Conservation (phyloP, 257 asterid species). For the Thymus quinquecostatus region DNA sequence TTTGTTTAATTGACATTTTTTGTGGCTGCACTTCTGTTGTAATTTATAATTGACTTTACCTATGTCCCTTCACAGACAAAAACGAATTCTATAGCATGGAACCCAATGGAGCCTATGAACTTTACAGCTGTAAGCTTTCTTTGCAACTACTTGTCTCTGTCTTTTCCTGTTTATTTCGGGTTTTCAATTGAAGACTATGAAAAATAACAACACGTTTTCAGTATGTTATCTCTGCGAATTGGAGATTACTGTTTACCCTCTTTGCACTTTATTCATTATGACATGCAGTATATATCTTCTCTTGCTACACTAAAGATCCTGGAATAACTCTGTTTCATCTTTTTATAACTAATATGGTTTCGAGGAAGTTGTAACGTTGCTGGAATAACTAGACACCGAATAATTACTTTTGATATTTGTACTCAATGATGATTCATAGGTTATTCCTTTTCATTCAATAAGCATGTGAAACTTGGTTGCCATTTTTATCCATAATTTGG, state of each 20-base stretch:
- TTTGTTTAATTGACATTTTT: conserved; percentile 1
- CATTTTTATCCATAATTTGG: background rate
- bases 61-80: conserved; percentile 60
- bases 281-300: background rate
- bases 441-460: conserved; percentile 9
- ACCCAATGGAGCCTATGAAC: conserved; percentile 99
- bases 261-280: background rate
- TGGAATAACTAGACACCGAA: background rate
- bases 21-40: background rate
- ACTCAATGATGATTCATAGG: background rate
- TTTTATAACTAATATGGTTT: background rate
- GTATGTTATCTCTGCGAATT: background rate
- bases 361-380: conserved; percentile 4
- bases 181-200: conserved; percentile 18
- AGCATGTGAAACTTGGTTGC: background rate
- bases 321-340: conserved; percentile 8
- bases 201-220: background rate
- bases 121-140: conserved; percentile 83
- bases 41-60: conserved; percentile 16
- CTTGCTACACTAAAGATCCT: background rate
- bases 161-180: background rate
- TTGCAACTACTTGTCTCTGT: conserved; percentile 14
- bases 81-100: conserved; percentile 92
- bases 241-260: background rate
- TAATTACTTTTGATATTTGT: background rate